These are phyloP conservation scores for Jackrogersella multiformis DNA, from an alignment of 495 filamentous ascomycete genomes.

Conservation along the genomic window DNA sequence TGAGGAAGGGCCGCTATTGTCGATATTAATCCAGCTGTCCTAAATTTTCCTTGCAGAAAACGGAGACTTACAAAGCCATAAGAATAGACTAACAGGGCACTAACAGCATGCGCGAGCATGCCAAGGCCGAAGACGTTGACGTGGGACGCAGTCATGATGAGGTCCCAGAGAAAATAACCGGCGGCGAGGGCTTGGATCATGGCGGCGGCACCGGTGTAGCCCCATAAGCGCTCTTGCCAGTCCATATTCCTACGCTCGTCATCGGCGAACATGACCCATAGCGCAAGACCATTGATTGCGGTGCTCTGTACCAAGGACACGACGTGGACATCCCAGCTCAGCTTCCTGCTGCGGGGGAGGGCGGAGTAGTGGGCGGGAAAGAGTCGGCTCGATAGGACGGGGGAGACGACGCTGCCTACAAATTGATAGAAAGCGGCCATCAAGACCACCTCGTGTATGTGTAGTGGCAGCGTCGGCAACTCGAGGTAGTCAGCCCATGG, in stretches of 20 bases:
- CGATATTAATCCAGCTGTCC: neutral
- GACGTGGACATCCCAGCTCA: slow-evolving; percentile 98
- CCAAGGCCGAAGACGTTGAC: slow-evolving; percentile 86
- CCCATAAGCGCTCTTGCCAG: slow-evolving; percentile 82
- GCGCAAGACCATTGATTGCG: slow-evolving; percentile 77
- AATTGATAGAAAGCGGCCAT: slow-evolving; percentile 80
- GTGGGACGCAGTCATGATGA: slow-evolving; percentile 75
- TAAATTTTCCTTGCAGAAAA: neutral
- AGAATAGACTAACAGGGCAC: slow-evolving; percentile 84
- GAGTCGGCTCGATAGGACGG: slow-evolving; percentile 70
- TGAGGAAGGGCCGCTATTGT: slow-evolving; percentile 84
- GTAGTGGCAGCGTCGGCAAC: slow-evolving; percentile 78
- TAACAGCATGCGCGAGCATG: slow-evolving; percentile 87
- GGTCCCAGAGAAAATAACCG: slow-evolving; percentile 97
- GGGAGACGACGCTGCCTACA: slow-evolving; percentile 78
- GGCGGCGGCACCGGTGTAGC: slow-evolving; percentile 83
- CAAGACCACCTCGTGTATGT: slow-evolving; percentile 87
- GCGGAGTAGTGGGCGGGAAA: slow-evolving; percentile 77
- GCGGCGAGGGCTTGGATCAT: slow-evolving; percentile 84
- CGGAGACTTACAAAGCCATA: slow-evolving; percentile 85
- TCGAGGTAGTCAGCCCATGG: slow-evolving; percentile 67
- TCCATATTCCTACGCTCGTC: slow-evolving; percentile 77
- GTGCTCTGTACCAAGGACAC: slow-evolving; percentile 89
- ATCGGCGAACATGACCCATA: slow-evolving; percentile 86
- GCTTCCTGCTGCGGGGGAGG: slow-evolving; percentile 70